A percentile compares a stretch with the other conserved stretches of the same genome.
These are phyloP conservation scores for Fusarium verticillioides DNA, from an alignment of 2,329 filamentous ascomycete species.

Conservation along the genomic window DNA sequence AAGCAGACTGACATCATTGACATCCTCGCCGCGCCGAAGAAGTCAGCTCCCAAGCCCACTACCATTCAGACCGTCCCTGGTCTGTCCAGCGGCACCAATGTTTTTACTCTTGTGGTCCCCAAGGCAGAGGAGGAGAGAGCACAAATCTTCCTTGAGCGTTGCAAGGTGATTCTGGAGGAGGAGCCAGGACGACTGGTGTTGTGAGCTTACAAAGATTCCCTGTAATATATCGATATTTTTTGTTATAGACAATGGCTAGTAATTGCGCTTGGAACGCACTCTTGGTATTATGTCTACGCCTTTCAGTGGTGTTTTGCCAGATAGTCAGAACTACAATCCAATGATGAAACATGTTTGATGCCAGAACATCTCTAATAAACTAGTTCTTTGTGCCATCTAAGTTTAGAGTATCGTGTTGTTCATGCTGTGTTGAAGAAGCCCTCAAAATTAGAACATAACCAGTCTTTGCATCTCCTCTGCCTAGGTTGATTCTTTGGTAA, in stretches of 20 bases:
- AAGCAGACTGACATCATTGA: conserved; percentile 80
- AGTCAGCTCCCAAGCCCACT: conserved; percentile 41
- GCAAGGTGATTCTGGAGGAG: conserved; percentile 84
- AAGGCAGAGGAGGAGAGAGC: conserved; percentile 85
- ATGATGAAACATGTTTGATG: conserved; percentile 27
- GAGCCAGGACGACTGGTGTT: conserved; percentile 81
- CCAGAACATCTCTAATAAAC: background rate
- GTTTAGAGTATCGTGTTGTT: background rate
- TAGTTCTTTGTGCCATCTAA: background rate
- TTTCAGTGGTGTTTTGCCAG: conserved; percentile 16
- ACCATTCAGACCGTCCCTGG: conserved; percentile 54
- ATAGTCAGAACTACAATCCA: conserved; percentile 19
- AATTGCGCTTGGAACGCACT: conserved; percentile 33
- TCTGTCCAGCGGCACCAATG: conserved; percentile 70
- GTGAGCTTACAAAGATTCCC: conserved; percentile 51
- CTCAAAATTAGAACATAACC: background rate
- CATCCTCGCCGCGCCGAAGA: conserved; percentile 67
- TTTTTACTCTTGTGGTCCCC: conserved; percentile 84
- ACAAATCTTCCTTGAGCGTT: conserved; percentile 81
- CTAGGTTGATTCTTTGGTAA: background rate
- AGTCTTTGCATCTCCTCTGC: background rate
- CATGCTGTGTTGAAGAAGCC: background rate
- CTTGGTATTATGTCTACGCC: conserved; percentile 26
- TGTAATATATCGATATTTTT: conserved; percentile 48
- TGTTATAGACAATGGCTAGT: conserved; percentile 44